Conservation (phyloP, 768 basidiomycete genomes). For the Heimioporus sp. region DNA sequence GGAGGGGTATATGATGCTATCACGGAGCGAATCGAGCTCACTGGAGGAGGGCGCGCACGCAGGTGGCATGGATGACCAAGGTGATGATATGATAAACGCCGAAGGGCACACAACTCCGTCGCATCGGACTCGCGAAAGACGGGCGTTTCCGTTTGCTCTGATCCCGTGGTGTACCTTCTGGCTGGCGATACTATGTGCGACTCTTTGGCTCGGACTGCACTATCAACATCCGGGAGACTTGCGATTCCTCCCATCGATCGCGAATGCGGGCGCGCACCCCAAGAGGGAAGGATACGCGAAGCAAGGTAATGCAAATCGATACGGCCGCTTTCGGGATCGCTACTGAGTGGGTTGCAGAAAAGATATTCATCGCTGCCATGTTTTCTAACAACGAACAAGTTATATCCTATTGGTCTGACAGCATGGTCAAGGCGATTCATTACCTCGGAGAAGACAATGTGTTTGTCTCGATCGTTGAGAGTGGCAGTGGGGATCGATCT, state of each 20-base stretch:
- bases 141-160: too few relatives aligned
- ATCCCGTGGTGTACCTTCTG: conserved; percentile 2
- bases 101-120: too few relatives aligned
- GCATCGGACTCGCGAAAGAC: too few relatives aligned
- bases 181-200: background rate
- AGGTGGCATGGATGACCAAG: too few relatives aligned
- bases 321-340: background rate
- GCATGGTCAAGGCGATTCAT: conserved; percentile 33
- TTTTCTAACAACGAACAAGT: conserved; percentile 39
- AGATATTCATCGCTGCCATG: conserved; percentile 29
- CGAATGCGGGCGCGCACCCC: conserved; percentile 9
- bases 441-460: conserved; percentile 39
- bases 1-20: too few relatives aligned
- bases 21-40: too few relatives aligned
- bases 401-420: conserved; percentile 38
- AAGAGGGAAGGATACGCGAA: conserved; percentile 13
- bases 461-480: conserved; percentile 43
- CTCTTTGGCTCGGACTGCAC: conserved; percentile 4
- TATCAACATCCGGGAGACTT: conserved; percentile 6
- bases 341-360: conserved; percentile 2
- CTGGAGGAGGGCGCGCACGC: too few relatives aligned
- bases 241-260: conserved; percentile 14
- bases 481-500: conserved; percentile 24
- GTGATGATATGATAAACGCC: too few relatives aligned
- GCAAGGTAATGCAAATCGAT: conserved; percentile 4